Conservation (phyloP, 768 basidiomycete species). For the Gloeopeniophorella convolvens region DNA sequence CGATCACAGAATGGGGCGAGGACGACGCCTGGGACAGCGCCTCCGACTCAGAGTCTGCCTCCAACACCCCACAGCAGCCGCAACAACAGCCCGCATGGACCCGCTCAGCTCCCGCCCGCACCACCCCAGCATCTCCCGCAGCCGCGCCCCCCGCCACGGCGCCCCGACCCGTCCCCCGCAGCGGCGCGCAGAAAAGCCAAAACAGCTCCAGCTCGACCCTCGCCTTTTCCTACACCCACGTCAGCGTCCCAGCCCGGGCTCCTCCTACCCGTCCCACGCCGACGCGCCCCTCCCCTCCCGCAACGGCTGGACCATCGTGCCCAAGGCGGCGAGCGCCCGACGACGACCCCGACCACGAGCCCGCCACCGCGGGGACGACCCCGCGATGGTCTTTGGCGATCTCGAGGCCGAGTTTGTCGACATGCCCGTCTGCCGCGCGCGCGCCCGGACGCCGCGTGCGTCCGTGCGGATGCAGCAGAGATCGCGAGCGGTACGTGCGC, state of each 20-base stretch:
- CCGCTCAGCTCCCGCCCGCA: slow-evolving; percentile 6
- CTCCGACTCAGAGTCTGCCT: slow-evolving; percentile 26
- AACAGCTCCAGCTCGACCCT: slow-evolving; percentile 21
- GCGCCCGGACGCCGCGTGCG: neutral
- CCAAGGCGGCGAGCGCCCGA: slow-evolving; percentile 1
- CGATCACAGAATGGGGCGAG: slow-evolving; percentile 26
- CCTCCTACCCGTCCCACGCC: slow-evolving; percentile 13
- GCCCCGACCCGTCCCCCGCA: slow-evolving; percentile 17
- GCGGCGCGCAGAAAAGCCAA: too few relatives aligned
- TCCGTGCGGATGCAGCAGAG: slow-evolving; percentile 21
- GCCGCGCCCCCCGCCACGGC: neutral
- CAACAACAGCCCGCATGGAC: slow-evolving; percentile 13
- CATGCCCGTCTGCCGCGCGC: slow-evolving; percentile 9
- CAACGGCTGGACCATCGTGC: slow-evolving; percentile 21
- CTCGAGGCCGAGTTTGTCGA: slow-evolving; percentile 17
- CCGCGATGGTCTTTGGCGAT: slow-evolving; percentile 14
- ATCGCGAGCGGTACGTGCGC: slow-evolving; percentile 16
- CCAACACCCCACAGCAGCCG: too few relatives aligned
- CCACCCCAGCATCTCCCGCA: too few relatives aligned
- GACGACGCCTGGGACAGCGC: slow-evolving; percentile 32
- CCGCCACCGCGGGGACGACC: slow-evolving; percentile 7
- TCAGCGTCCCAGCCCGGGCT: slow-evolving; percentile 18
- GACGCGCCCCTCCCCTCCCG: slow-evolving; percentile 11
- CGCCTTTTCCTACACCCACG: slow-evolving; percentile 22
- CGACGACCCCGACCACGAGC: neutral